A percentile compares a stretch with the other conserved stretches of the same genome.
Conservation (phyloP, 1,139 yeast genomes). For the Nakaseomyces glabratus region DNA sequence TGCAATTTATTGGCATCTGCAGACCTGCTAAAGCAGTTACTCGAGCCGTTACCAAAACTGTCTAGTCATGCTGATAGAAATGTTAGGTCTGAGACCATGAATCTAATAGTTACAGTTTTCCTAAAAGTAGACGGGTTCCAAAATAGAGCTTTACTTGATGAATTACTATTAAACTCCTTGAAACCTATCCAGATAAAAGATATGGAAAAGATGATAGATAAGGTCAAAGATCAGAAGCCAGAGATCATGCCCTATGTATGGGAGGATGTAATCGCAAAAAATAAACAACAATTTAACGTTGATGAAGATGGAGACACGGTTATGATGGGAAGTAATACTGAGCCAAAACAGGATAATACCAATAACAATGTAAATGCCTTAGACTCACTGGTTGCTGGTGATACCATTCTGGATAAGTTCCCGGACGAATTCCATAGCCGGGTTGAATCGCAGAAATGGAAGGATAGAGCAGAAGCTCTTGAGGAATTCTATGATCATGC, state of each 20-base stretch:
- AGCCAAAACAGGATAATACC: conserved; percentile 37
- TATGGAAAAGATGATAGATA: conserved; percentile 57
- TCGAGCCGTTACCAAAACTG: conserved; percentile 45
- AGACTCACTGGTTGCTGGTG: conserved; percentile 46
- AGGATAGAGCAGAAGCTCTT: conserved; percentile 79
- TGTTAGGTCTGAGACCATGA: conserved; percentile 73
- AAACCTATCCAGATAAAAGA: conserved; percentile 93
- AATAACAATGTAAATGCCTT: neutral
- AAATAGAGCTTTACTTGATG: conserved; percentile 38
- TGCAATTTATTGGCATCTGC: conserved; percentile 51
- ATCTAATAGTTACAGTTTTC: conserved; percentile 60
- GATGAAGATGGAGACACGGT: conserved; percentile 36
- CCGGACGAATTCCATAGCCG: conserved; percentile 54
- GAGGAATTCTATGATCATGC: conserved; percentile 50
- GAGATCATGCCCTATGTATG: neutral
- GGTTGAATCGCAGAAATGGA: conserved; percentile 69
- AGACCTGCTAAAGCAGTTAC: conserved; percentile 14
- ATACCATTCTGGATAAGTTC: conserved; percentile 53
- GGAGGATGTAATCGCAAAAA: conserved; percentile 3
- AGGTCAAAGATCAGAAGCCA: conserved; percentile 13
- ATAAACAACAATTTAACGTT: conserved; percentile 11
- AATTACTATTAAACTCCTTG: conserved; percentile 55
- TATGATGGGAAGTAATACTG: conserved; percentile 32
- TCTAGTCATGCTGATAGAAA: conserved; percentile 83
- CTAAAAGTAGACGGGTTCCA: conserved; percentile 58